phyloP scores from a whole-genome alignment of 176 grass and related monocot species.

The Cenchrus purpureus region DNA sequence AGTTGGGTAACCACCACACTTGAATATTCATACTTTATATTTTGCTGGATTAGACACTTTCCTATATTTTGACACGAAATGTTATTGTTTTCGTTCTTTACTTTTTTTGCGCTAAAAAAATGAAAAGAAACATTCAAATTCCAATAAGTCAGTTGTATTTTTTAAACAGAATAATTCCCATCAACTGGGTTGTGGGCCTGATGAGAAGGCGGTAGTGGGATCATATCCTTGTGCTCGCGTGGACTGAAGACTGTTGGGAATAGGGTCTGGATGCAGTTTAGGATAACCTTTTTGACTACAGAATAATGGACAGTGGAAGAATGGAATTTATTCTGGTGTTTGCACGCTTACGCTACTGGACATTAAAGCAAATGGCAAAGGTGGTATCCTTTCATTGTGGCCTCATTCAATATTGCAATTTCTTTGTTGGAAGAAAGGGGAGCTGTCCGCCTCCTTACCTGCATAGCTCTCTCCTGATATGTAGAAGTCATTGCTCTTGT shows the following conservation, averaged over 20 bases:
- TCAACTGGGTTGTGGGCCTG: slow-evolving; percentile 36
- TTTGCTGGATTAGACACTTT: slow-evolving; percentile 8
- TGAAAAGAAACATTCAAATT: slow-evolving; percentile 20
- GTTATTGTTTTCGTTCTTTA: not conserved
- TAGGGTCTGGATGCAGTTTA: slow-evolving; percentile 27
- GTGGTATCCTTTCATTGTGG: slow-evolving; percentile 25
- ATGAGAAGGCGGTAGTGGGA: slow-evolving; percentile 31
- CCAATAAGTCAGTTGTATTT: not conserved
- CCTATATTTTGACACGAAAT: slow-evolving; percentile 18
- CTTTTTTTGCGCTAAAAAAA: slow-evolving; percentile 36
- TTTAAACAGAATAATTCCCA: slow-evolving; percentile 16
- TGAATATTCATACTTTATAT: slow-evolving; percentile 1
- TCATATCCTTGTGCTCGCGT: slow-evolving; percentile 15
- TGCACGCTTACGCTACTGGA: slow-evolving; percentile 41
- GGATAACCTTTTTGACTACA: slow-evolving; percentile 41
- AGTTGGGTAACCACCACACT: slow-evolving; percentile 34
- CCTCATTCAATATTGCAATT: slow-evolving; percentile 39
- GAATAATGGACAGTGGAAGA: slow-evolving; percentile 35
- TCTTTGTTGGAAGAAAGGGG: slow-evolving; percentile 27
- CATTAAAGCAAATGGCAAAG: slow-evolving; percentile 27
- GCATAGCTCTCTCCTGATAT: slow-evolving; percentile 61
- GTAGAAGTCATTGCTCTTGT: slow-evolving; percentile 52
- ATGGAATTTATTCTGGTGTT: slow-evolving; percentile 37
- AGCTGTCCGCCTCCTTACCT: slow-evolving; percentile 42
- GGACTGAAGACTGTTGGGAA: slow-evolving; percentile 20